Evolutionary conservation across 169 alveolate species (phyloP), one percentile per base, ranked within the genome.

Genomic region (Plasmodium berghei): DNA sequence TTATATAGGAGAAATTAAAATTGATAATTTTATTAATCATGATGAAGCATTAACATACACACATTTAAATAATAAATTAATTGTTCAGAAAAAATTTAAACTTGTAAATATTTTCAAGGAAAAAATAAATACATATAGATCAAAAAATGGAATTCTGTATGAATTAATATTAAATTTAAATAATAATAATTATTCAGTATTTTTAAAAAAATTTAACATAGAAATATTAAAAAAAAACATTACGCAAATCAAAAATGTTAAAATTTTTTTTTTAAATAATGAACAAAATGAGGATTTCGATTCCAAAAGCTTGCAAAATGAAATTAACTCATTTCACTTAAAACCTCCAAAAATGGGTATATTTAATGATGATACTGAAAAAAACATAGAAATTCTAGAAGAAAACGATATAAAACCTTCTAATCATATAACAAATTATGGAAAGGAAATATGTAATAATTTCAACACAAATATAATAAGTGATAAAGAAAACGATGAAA

Each of bases 111-210:
- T 83, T 67, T 83, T 83, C 55, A 67, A 83, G 9, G 90, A 83
- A 67, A 52, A 67, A 67, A 83, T 83, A 55, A 83, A 83, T 67
- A 83, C 90, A 45, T 83, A 83, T 49, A 55, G 90, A 83, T 83
- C 85, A 48, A 83, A 66, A 3, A 66, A 83, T 40, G 45, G 64
- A 56, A 62, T 83, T 56, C 18, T 83, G 34, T 83, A 83, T 56
- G 90, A 83, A 83, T 83, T 83, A 67, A 58, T 61, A n/a, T 20
- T 83, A 28, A 67, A 83, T 16, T 56, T 83, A 67, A 80, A 83
- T 83, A 67, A 83, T 55, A 83, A 83, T 48, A 83, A 67, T 52
- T 83, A 67, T 34, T 55, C 90, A 18, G 28, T 83, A 66, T 83
- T 59, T 83, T 55, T 83, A 83, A 83, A 83, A 66, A 83, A 56